These are phyloP conservation scores for Lentinus tigrinus DNA, from an alignment of 768 basidiomycete species.

Conservation along the genomic window DNA sequence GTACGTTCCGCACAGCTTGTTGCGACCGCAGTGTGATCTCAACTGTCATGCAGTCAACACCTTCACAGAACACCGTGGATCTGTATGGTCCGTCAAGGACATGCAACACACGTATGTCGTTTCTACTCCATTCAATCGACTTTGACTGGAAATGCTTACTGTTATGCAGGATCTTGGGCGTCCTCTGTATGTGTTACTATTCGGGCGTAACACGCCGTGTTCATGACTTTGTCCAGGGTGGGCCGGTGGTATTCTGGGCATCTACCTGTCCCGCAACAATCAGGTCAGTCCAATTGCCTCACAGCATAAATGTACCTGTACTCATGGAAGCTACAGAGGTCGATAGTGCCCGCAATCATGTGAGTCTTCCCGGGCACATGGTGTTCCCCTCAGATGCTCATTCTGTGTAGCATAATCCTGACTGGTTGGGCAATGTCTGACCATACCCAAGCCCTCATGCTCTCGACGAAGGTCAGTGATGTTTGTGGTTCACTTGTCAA, in stretches of 20 bases:
- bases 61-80: slow-evolving; percentile 87
- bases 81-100: slow-evolving; percentile 84
- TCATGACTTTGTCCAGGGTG: slow-evolving; percentile 57
- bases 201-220: not conserved
- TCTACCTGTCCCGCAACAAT: slow-evolving; percentile 76
- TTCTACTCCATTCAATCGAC: not conserved
- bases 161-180: slow-evolving; percentile 58
- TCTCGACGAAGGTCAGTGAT: slow-evolving; percentile 69
- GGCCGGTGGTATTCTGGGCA: slow-evolving; percentile 88
- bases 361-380: slow-evolving; percentile 33
- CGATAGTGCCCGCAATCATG: slow-evolving; percentile 81
- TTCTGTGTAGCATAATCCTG: slow-evolving; percentile 62
- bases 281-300: slow-evolving; percentile 45
- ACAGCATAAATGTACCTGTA: not conserved
- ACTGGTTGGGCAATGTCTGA: slow-evolving; percentile 96
- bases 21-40: not conserved
- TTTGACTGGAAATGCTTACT: not conserved
- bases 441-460: slow-evolving; percentile 80
- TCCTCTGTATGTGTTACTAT: slow-evolving; percentile 56
- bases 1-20: slow-evolving; percentile 34
- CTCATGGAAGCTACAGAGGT: slow-evolving; percentile 45
- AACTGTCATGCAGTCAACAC: slow-evolving; percentile 64
- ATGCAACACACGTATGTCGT: slow-evolving; percentile 85
- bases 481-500: too few relatives aligned
- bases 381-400: not conserved